Conservation (phyloP, 768 basidiomycete species). For the Naematelia encephala region DNA sequence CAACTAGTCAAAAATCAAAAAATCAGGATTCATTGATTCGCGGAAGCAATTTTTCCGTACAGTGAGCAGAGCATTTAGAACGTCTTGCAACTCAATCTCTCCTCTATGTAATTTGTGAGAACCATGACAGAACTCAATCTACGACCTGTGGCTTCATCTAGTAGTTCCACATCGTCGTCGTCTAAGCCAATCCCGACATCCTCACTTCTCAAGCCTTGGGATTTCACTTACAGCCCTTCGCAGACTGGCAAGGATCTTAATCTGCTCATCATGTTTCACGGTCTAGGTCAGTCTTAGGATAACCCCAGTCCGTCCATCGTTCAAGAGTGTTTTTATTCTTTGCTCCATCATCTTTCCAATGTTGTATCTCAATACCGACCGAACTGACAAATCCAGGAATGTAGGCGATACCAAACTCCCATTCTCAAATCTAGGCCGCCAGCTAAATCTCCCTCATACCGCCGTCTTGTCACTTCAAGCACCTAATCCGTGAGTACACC, state of each 20-base stretch:
- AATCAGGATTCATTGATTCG: background rate
- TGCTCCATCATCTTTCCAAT: background rate
- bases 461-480: constrained; percentile 43
- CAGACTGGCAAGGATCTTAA: constrained; percentile 43
- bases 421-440: constrained; percentile 40
- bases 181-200: constrained; percentile 30
- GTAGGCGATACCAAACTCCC: constrained; percentile 44
- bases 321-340: background rate
- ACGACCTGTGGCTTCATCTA: constrained; percentile 16
- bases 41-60: background rate
- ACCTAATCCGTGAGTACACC: constrained; percentile 35
- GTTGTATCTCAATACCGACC: background rate
- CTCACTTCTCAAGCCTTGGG: constrained; percentile 35
- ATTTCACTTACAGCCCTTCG: constrained; percentile 35
- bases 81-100: too few species aligned
- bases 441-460: constrained; percentile 42
- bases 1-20: background rate
- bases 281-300: constrained; percentile 31
- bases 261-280: constrained; percentile 49
- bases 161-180: background rate
- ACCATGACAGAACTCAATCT: constrained; percentile 32
- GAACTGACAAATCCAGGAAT: constrained; percentile 6
- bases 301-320: background rate
- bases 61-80: background rate
- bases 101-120: too few species aligned